These are phyloP conservation scores for Pythium pyrilobum DNA, from an alignment of 352 stramenopile genomes.

Conservation along the genomic window DNA sequence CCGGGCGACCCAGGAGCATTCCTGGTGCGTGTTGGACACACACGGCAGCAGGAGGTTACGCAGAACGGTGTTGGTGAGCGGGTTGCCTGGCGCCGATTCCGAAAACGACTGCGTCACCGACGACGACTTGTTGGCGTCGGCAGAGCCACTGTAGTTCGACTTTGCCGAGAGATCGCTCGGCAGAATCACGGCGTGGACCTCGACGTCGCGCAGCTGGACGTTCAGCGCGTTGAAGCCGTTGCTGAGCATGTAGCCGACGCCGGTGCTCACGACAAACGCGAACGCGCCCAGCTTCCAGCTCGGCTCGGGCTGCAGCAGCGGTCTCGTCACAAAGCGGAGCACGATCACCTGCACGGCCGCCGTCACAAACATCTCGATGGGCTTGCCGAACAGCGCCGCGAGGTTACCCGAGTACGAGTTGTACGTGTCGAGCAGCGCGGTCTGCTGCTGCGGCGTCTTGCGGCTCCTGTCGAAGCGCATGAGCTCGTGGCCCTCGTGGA, in stretches of 20 bases:
- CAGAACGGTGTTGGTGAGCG: slow-evolving; percentile 8
- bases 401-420: slow-evolving; percentile 3
- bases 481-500: no score
- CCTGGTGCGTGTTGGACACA: neutral
- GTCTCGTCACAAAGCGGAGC: neutral
- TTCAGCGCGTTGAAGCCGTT: slow-evolving; percentile 13
- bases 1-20: neutral
- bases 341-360: neutral
- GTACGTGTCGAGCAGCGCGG: neutral
- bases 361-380: neutral
- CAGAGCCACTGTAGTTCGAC: neutral
- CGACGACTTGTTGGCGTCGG: neutral
- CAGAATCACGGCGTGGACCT: neutral
- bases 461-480: no score
- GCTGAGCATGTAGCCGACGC: slow-evolving; percentile 9
- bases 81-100: neutral
- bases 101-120: neutral
- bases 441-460: no score
- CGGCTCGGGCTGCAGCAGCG: neutral
- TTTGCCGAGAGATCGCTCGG: neutral
- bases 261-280: neutral
- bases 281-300: neutral
- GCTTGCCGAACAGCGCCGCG: neutral
- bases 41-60: slow-evolving; percentile 8
- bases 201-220: slow-evolving; percentile 4